Evolutionary conservation across 2,329 filamentous ascomycete species (phyloP).

Genomic region (Epichloe hybrida): DNA sequence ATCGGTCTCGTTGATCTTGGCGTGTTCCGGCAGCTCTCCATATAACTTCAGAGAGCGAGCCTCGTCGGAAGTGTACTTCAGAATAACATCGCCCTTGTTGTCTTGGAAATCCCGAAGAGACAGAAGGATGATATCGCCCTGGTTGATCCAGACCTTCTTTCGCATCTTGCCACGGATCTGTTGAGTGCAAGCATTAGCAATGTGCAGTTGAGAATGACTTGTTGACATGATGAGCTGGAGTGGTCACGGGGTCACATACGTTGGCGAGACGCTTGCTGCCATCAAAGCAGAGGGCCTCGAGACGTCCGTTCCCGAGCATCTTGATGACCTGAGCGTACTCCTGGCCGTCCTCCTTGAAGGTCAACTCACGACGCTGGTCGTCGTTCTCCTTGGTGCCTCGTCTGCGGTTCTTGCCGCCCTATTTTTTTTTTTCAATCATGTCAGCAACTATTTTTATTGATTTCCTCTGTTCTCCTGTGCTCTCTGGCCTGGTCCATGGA

Average conservation of each 20-base stretch:
- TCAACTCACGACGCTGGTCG: slow-evolving; percentile 96
- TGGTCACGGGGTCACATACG: slow-evolving; percentile 16
- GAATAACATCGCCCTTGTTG: slow-evolving; percentile 91
- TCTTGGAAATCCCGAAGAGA: slow-evolving; percentile 88
- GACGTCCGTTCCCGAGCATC: slow-evolving; percentile 91
- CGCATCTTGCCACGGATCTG: slow-evolving; percentile 76
- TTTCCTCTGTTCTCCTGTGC: background rate
- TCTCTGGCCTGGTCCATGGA: background rate
- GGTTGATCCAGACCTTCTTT: slow-evolving; percentile 99
- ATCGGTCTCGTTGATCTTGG: slow-evolving; percentile 99
- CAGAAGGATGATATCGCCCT: slow-evolving; percentile 84
- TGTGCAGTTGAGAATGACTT: background rate
- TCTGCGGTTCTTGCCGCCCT: slow-evolving; percentile 97
- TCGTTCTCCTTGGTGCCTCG: slow-evolving; percentile 99
- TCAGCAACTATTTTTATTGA: slow-evolving; percentile 3
- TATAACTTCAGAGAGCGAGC: slow-evolving; percentile 91
- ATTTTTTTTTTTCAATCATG: slow-evolving; percentile 19
- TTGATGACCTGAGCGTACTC: slow-evolving; percentile 48
- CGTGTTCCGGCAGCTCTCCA: slow-evolving; percentile 89
- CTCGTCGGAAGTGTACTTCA: slow-evolving; percentile 94
- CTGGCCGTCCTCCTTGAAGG: slow-evolving; percentile 98
- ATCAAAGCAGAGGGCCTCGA: slow-evolving; percentile 91
- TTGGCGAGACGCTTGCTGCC: slow-evolving; percentile 40
- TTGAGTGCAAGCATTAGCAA: background rate
- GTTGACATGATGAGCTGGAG: too few species aligned